These are phyloP conservation scores for Komagataella ulmi DNA, from an alignment of 805 yeast genomes.

Conservation along the genomic window DNA sequence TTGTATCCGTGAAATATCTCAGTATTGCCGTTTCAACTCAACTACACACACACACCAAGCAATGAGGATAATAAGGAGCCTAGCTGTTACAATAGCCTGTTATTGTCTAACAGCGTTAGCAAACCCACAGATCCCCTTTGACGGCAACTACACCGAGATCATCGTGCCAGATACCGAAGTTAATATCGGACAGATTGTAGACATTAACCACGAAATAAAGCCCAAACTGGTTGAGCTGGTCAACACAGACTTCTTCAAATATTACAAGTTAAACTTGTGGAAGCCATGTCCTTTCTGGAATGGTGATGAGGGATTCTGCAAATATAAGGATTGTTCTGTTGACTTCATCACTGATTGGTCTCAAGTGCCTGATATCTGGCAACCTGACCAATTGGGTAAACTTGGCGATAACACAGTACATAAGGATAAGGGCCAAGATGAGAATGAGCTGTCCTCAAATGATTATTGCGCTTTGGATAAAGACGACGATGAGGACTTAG, in stretches of 20 bases:
- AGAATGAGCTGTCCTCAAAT: slow-evolving; percentile 5
- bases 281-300: slow-evolving; percentile 81
- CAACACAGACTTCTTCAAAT: slow-evolving; percentile 70
- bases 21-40: background rate
- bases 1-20: background rate
- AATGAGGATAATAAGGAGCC: background rate
- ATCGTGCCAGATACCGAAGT: slow-evolving; percentile 8
- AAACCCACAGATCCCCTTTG: background rate
- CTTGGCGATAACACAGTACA: slow-evolving; percentile 23
- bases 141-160: slow-evolving; percentile 1
- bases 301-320: slow-evolving; percentile 66
- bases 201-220: slow-evolving; percentile 35
- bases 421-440: slow-evolving; percentile 18
- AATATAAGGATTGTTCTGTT: slow-evolving; percentile 81
- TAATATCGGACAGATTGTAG: slow-evolving; percentile 32
- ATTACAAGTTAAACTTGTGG: slow-evolving; percentile 75
- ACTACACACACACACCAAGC: background rate
- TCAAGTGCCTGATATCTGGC: slow-evolving; percentile 59
- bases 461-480: slow-evolving; percentile 58
- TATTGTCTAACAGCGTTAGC: background rate
- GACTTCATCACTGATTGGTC: slow-evolving; percentile 68
- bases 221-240: slow-evolving; percentile 47
- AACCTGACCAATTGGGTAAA: slow-evolving; percentile 56
- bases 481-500: slow-evolving; percentile 50
- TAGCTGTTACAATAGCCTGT: background rate